Percentiles rank a stretch among this genome's conserved stretches.
Conservation (phyloP, 169 alveolate genomes). For the Babesia divergens region DNA sequence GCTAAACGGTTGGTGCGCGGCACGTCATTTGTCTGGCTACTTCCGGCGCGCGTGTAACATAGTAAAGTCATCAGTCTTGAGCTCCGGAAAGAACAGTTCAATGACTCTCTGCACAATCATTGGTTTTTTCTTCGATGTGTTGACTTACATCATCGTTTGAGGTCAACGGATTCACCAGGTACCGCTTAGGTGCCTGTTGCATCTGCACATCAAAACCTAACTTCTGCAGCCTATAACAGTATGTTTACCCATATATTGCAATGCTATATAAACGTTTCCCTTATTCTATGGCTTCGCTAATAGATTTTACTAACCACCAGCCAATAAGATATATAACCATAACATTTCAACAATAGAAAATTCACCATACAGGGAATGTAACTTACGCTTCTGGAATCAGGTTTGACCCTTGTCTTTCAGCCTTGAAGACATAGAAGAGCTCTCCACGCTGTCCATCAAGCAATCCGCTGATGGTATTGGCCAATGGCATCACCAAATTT, state of each 20-base stretch:
- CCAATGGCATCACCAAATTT: constrained; percentile 56
- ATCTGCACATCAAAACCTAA: constrained; percentile 33
- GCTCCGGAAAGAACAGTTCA: constrained; percentile 47
- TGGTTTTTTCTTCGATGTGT: neutral
- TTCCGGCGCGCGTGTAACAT: constrained; percentile 43
- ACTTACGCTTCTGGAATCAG: constrained; percentile 54
- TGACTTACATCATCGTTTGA: constrained; percentile 7
- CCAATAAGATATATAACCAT: too few relatives aligned
- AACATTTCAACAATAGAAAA: too few relatives aligned
- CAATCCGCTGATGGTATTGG: constrained; percentile 28
- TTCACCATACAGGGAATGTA: neutral
- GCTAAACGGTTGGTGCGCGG: neutral
- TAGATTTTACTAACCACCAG: too few relatives aligned
- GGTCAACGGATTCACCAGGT: constrained; percentile 34
- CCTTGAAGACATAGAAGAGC: constrained; percentile 65
- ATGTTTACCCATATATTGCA: too few relatives aligned
- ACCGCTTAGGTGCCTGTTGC: constrained; percentile 37
- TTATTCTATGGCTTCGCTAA: too few relatives aligned
- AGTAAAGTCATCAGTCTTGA: constrained; percentile 42
- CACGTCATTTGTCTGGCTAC: neutral
- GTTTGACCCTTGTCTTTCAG: constrained; percentile 64
- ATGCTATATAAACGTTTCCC: too few relatives aligned
- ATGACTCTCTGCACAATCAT: neutral
- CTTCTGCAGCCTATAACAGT: constrained; percentile 19
- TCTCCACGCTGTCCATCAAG: constrained; percentile 49